Evolutionary conservation across 352 stramenopile genomes (phyloP).

Genomic region (Lagenidium giganteum): DNA sequence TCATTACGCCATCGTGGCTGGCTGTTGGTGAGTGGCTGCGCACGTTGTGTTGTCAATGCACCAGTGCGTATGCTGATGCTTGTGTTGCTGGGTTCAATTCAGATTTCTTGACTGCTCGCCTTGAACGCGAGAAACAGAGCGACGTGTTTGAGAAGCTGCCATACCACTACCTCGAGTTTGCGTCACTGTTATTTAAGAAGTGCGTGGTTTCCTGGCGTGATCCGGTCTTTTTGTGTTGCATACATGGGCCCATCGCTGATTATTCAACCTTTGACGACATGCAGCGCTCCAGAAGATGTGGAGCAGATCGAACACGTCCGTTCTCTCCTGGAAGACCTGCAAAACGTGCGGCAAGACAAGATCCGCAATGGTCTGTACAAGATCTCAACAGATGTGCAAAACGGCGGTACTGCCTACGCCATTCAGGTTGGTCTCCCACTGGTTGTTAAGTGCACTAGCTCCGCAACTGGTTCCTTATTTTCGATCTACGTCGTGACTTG

Average conservation of each 20-base stretch:
- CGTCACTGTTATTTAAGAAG: slow-evolving; percentile 70
- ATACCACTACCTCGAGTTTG: slow-evolving; percentile 79
- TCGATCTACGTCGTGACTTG: neutral
- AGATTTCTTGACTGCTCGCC: slow-evolving; percentile 42
- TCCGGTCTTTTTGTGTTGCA: too few relatives aligned
- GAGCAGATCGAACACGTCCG: slow-evolving; percentile 67
- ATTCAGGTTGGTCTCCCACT: slow-evolving; percentile 23
- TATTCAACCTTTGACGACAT: slow-evolving; percentile 8
- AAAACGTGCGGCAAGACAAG: slow-evolving; percentile 78
- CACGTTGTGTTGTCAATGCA: too few relatives aligned
- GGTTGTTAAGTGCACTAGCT: too few relatives aligned
- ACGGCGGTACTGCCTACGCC: slow-evolving; percentile 45
- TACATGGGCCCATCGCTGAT: neutral
- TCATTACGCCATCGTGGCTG: slow-evolving; percentile 67
- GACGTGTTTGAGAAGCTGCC: slow-evolving; percentile 67
- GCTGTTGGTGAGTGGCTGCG: slow-evolving; percentile 32
- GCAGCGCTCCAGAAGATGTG: slow-evolving; percentile 65
- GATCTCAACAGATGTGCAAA: slow-evolving; percentile 60
- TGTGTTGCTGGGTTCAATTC: slow-evolving; percentile 10
- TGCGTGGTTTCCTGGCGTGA: too few relatives aligned
- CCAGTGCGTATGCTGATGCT: too few relatives aligned
- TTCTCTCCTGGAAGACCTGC: slow-evolving; percentile 69
- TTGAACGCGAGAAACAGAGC: slow-evolving; percentile 56
- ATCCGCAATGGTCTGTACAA: slow-evolving; percentile 74
- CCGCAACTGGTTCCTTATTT: neutral